phyloP scores from a whole-genome alignment of 129 eudicot genomes.

The Pittosporum tobira region DNA sequence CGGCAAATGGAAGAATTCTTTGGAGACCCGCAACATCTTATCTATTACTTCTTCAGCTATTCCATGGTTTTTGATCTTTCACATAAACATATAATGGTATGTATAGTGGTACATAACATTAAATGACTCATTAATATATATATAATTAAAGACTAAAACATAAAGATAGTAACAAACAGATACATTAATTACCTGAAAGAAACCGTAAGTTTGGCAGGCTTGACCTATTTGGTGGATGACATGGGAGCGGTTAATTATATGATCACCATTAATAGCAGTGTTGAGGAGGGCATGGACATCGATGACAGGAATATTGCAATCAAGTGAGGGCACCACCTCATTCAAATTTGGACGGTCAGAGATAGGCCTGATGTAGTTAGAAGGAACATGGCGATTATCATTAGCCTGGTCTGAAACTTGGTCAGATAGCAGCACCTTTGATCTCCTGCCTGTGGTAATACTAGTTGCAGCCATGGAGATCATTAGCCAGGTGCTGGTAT shows the following conservation, averaged over 20 bases:
- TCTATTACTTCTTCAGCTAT: constrained; percentile 17
- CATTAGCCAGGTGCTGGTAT: too few relatives aligned
- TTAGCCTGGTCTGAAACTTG: constrained; percentile 11
- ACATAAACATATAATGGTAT: too few relatives aligned
- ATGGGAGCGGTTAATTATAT: constrained; percentile 14
- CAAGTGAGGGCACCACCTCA: constrained; percentile 5
- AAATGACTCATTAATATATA: too few relatives aligned
- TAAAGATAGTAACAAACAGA: too few relatives aligned
- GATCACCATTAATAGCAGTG: too few relatives aligned
- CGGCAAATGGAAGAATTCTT: constrained; percentile 25
- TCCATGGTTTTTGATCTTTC: constrained; percentile 29
- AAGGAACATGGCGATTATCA: constrained; percentile 24
- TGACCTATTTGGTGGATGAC: constrained; percentile 22
- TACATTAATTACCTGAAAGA: constrained; percentile 23
- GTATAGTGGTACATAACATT: too few relatives aligned
- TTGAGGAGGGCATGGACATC: constrained; percentile 17
- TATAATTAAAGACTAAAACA: too few relatives aligned
- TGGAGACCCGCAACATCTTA: constrained; percentile 22
- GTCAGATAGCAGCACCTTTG: constrained; percentile 20
- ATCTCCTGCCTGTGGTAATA: too few relatives aligned
- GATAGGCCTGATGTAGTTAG: constrained; percentile 32
- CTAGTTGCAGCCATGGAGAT: too few relatives aligned
- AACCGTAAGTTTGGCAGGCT: constrained; percentile 30
- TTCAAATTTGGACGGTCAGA: constrained; percentile 41
- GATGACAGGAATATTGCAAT: constrained; percentile 28